phyloP scores from a whole-genome alignment of 495 filamentous ascomycete genomes.

The Daldinia decipiens region DNA sequence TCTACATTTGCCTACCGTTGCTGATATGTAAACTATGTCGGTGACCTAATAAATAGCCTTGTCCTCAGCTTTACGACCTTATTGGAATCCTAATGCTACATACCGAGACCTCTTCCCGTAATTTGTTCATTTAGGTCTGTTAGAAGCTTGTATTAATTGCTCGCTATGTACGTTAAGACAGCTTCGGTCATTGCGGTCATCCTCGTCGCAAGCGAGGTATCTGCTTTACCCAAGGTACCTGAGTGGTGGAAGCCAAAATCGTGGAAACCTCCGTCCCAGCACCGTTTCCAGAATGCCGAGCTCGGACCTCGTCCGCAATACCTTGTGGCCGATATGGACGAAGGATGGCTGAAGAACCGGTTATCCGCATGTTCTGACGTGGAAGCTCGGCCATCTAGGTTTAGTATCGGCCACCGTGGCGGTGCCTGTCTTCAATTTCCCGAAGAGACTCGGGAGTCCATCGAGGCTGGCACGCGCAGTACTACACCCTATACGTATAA shows the following conservation, averaged over 20 bases:
- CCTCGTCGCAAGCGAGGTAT: slow-evolving; percentile 39
- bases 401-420: slow-evolving; percentile 68
- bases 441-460: slow-evolving; percentile 65
- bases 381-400: slow-evolving; percentile 53
- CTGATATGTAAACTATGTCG: neutral
- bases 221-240: slow-evolving; percentile 29
- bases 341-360: slow-evolving; percentile 64
- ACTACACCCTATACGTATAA: neutral
- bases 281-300: slow-evolving; percentile 53
- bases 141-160: slow-evolving; percentile 1
- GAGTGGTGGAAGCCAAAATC: slow-evolving; percentile 12
- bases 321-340: slow-evolving; percentile 68
- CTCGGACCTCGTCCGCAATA: slow-evolving; percentile 69
- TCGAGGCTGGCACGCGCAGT: slow-evolving; percentile 62
- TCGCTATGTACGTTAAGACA: slow-evolving; percentile 35
- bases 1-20: neutral
- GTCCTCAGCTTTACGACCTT: slow-evolving; percentile 6
- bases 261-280: slow-evolving; percentile 30
- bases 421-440: slow-evolving; percentile 68
- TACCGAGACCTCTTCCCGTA: neutral
- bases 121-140: neutral
- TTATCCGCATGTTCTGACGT: slow-evolving; percentile 64
- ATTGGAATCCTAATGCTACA: neutral
- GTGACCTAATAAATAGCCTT: slow-evolving; percentile 23
- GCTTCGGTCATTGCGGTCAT: slow-evolving; percentile 27